Evolutionary conservation across 495 filamentous ascomycete genomes (phyloP), one percentile per base, ranked within the genome.

Genomic region (Hyaloscypha hepaticicola): DNA sequence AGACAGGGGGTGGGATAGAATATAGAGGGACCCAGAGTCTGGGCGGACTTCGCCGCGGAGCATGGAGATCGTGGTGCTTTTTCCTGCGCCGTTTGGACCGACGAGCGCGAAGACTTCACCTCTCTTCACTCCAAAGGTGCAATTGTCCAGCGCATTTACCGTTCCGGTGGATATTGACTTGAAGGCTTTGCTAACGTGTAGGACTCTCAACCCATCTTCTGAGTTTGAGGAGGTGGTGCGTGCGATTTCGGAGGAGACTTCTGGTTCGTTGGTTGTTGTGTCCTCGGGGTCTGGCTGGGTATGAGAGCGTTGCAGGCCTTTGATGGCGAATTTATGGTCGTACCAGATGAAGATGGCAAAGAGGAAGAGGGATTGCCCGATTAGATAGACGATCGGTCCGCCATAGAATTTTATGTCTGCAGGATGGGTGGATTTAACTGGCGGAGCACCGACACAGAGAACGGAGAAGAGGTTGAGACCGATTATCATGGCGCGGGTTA

Each of bases 41-140:
- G 90, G 90, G 25, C 82, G 80, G 58, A 91, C 79, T 65, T 95
- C 91, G 27, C 90, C 92, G 58, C 91, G 83, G 73, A 96, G 88
- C 56, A 95, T 77, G 28, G 83, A 87, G 74, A 96, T 93, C 12
- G 87, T 93, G 6, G 90, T 93, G 5, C 85, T 88, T 70, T 96
- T 96, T 55, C 92, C 92, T 1, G 92, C 92, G 26, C 90, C 92
- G 70, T 96, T 96, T 26, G 92, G 91, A 7, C 92, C 92, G 2
- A 96, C 83, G 0, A 56, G 53, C 5, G 90, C 90, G 73, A 95
- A 95, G 12, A 92, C 87, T 71, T 93, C 88, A 63, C 87, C 86
- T 53, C 82, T 84, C 45, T 85, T 80, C 22, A 95, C 84, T 55
- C 88, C 88, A 67, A 96, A 95, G 16, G 87, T 88, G 55, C 94